phyloP scores from a whole-genome alignment of 345 rosid species.

The Gossypium arboreum region DNA sequence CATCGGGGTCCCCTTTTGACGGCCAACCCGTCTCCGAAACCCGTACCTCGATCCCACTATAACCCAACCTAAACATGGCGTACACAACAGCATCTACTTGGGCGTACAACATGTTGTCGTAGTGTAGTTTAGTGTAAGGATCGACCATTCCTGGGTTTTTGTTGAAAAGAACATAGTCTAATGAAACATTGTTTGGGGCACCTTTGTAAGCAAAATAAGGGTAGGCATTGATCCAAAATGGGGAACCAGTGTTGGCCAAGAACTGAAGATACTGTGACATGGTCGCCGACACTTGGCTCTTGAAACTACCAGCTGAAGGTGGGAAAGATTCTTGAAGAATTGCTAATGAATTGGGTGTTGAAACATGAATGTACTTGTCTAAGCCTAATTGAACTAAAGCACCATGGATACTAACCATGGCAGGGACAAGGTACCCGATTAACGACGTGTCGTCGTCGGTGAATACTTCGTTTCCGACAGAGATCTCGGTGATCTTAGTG shows the following conservation, averaged over 20 bases:
- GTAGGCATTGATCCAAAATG: conserved; percentile 96
- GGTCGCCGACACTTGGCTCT: conserved; percentile 40
- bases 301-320: conserved; percentile 83
- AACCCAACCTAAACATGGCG: conserved; percentile 74
- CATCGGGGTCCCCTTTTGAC: conserved; percentile 73
- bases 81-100: conserved; percentile 78
- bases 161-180: conserved; percentile 81
- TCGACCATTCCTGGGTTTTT: conserved; percentile 86
- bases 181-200: conserved; percentile 46
- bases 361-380: conserved; percentile 62
- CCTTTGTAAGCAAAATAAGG: conserved; percentile 94
- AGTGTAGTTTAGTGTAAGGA: conserved; percentile 61
- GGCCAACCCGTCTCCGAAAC: conserved; percentile 99
- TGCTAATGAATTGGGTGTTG: conserved; percentile 69
- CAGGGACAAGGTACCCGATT: conserved; percentile 59
- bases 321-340: conserved; percentile 77
- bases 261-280: conserved; percentile 66
- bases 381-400: conserved; percentile 74
- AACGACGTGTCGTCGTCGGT: conserved; percentile 50
- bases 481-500: conserved; percentile 64
- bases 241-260: conserved; percentile 46
- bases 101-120: conserved; percentile 94
- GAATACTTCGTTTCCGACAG: conserved; percentile 73
- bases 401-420: conserved; percentile 63
- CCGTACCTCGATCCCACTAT: conserved; percentile 56